These are phyloP conservation scores for Daldinia loculata DNA, from an alignment of 495 filamentous ascomycete species.

Conservation along the genomic window DNA sequence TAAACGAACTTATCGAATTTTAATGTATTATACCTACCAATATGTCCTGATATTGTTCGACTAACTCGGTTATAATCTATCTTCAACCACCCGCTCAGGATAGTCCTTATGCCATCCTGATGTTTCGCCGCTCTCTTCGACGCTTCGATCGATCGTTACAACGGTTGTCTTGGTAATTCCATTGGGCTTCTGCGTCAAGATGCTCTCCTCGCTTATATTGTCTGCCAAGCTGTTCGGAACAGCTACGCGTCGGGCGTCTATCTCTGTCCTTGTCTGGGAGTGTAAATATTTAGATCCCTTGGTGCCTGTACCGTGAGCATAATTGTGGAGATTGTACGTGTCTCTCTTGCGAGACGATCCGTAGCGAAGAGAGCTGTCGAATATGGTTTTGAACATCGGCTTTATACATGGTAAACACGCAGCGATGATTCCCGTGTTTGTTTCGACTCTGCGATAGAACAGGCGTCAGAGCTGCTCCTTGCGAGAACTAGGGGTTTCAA, in stretches of 20 bases:
- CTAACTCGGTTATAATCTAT: background rate
- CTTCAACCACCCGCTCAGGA: conserved; percentile 3
- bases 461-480: background rate
- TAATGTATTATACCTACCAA: background rate
- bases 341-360: conserved; percentile 15
- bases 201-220: conserved; percentile 17
- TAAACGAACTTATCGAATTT: background rate
- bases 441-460: conserved; percentile 7
- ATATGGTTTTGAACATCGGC: conserved; percentile 16
- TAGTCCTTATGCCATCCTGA: conserved; percentile 13
- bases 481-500: background rate
- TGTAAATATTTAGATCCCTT: conserved; percentile 8
- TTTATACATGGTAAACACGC: conserved; percentile 13
- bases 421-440: conserved; percentile 25
- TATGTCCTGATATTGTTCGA: too few species aligned
- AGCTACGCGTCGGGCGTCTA: background rate
- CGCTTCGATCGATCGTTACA: conserved; percentile 9
- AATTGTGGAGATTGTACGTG: conserved; percentile 7
- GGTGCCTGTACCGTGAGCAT: background rate
- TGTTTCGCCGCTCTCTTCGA: background rate
- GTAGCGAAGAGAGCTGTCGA: conserved; percentile 16
- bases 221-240: background rate
- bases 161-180: conserved; percentile 27
- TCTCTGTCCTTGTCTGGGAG: conserved; percentile 5
- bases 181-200: background rate